Base-by-base conservation (phyloP, 192 early-diverging fungal genomes). In the Gaertneriomyces sp. region DNA sequence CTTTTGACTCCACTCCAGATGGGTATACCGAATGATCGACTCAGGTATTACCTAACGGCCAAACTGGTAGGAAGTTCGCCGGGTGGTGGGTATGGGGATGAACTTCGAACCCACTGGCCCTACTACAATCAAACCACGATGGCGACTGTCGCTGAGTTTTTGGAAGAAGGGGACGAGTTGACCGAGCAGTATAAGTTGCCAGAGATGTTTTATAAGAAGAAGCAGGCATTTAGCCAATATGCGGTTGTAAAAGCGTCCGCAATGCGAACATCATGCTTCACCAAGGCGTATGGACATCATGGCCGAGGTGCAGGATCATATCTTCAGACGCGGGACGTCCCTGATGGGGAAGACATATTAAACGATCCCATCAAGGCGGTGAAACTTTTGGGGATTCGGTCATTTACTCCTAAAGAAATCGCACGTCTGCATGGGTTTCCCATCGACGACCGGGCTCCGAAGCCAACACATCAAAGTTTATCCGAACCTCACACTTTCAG, bases 281-380 rank as follows among this genome's bases (percentile, higher is more conserved):
- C 86, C n/a, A 83, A 94, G 78, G 83, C 87, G 7, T 96, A 94
- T 63, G 92, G 92, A 25, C 87, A 86, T 60, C 87, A 93, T 55
- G 76, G 92, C 9, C 81, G 88, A 17, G 84, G 88, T 14, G 84
- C 88, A 1, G 92, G 94, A 2, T 89, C 90, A 14, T 79, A 92
- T 20, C 64, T 94, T 38, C 76, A 94, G 64, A 93, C 91, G 1
- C 73, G 75, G 42, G 71, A 84, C 4, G 68, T 93, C 69, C 87
- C 91, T 12, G 82, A 87, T 69, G 51, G 51, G 64, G 65, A 14
- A 75, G 42, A 19, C 70, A 77, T 14, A 41, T 42, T 7, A 66
- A 70, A 86, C 55, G 78, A 90, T 51, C 89, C 87, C 69, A 64
- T 76, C 10, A 69, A 89, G 45, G 83, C 88, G 4, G 74, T 81